Conservation (phyloP, 768 basidiomycete genomes). For the Tricholoma sp. region DNA sequence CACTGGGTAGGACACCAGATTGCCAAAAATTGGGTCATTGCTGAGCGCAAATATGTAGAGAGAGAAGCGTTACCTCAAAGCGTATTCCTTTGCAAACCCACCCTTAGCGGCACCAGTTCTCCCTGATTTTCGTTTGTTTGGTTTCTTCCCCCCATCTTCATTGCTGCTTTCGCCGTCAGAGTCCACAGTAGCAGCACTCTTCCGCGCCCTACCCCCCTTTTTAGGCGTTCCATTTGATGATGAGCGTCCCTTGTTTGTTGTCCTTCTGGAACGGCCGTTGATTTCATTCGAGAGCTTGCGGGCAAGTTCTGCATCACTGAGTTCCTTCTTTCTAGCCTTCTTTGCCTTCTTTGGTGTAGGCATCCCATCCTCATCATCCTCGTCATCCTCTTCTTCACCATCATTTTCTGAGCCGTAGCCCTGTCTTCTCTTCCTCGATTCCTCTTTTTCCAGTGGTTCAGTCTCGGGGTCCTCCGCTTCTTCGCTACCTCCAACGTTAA, state of each 20-base stretch:
- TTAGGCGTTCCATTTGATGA: slow-evolving; percentile 35
- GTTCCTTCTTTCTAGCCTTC: slow-evolving; percentile 46
- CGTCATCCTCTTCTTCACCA: slow-evolving; percentile 28
- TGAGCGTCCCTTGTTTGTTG: slow-evolving; percentile 32
- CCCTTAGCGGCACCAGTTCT: slow-evolving; percentile 53
- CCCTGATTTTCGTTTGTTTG: slow-evolving; percentile 28
- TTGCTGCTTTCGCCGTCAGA: slow-evolving; percentile 46
- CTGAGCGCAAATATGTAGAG: background rate
- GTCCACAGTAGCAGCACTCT: slow-evolving; percentile 51
- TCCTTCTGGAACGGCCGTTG: slow-evolving; percentile 55
- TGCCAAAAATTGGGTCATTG: too few species aligned
- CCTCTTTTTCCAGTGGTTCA: slow-evolving; percentile 13
- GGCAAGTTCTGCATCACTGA: slow-evolving; percentile 67
- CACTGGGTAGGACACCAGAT: slow-evolving; percentile 36
- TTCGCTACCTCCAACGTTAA: slow-evolving; percentile 25
- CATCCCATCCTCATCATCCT: slow-evolving; percentile 23
- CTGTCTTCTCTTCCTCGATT: slow-evolving; percentile 35
- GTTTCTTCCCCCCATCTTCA: slow-evolving; percentile 34
- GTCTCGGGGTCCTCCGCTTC: slow-evolving; percentile 24
- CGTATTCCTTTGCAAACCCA: slow-evolving; percentile 76
- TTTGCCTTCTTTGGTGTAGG: slow-evolving; percentile 44
- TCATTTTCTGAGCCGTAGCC: slow-evolving; percentile 28
- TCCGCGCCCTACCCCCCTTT: slow-evolving; percentile 40
- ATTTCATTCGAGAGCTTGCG: slow-evolving; percentile 67
- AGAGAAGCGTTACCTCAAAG: slow-evolving; percentile 50